Evolutionary conservation across 106 monocot species (phyloP), one percentile per base, ranked within the genome.

Genomic region (Dactylorhiza incarnata): DNA sequence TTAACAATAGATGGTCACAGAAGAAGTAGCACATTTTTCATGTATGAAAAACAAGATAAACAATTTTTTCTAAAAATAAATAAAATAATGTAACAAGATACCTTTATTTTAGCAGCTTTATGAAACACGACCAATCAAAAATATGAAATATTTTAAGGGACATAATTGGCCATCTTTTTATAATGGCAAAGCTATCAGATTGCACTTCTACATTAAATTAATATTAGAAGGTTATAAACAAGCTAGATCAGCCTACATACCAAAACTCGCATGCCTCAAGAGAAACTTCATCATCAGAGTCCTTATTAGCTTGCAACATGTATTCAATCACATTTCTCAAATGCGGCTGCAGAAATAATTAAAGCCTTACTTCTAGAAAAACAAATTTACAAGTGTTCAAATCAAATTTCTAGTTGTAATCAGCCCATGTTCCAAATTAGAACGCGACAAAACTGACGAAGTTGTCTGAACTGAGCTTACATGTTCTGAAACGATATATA

Each of bases 251-350:
- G 20, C 29, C 29, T 67, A 74, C 85, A 75, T 89, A 99, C 97
- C 97, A 99, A 84, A 99, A 99, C 78, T 99, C 97, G 49, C 94
- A 99, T 46, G 97, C 89, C 78, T 99, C 94, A 37, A 99, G 94
- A 63, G 91, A 68, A 79, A 99, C 97, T 70, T 99, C 94, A 54
- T 94, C 97, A 80, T 99, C 94, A 49, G 79, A 45, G 61, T 99
- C 97, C 61, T 99, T 84, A 80, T 99, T 99, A 81, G 91, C 94
- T 91, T 83, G 87, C 79, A 99, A 77, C 73, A 99, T 91, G 56
- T 89, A 91, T 52, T 99, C 94, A 70, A 91, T 87, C 49, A 99
- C 89, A 82, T 89, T 91, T 83, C 84, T 85, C 79, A 94, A 62
- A 84, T 99, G 94, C 12, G 89, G 94, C 97, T 99, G 91, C 75